Evolutionary conservation across 805 yeast genomes (phyloP).

Genomic region (Ogataea neopini): DNA sequence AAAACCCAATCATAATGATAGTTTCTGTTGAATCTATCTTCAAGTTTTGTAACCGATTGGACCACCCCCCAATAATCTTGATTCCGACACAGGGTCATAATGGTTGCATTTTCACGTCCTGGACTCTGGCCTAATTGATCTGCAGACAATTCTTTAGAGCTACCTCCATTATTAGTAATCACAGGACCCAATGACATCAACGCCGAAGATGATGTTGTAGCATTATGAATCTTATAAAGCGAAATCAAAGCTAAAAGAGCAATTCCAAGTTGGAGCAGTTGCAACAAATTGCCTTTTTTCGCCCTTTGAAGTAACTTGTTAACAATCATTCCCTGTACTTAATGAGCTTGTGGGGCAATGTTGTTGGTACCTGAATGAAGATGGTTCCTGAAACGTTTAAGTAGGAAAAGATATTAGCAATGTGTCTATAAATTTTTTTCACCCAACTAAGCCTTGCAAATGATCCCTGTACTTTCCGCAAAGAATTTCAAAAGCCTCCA

Average conservation of each 20-base stretch:
- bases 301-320: slow-evolving; percentile 1
- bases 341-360: neutral
- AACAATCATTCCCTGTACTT: neutral
- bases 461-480: neutral
- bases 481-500: neutral
- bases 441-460: slow-evolving; percentile 3
- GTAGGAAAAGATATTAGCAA: neutral
- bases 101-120: slow-evolving; percentile 47
- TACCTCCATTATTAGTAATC: neutral
- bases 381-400: neutral
- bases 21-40: slow-evolving; percentile 75
- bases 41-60: slow-evolving; percentile 65
- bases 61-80: slow-evolving; percentile 58
- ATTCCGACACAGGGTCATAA: slow-evolving; percentile 70
- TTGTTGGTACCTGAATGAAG: neutral
- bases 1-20: slow-evolving; percentile 92
- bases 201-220: neutral
- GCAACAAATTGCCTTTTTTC: neutral
- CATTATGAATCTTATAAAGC: slow-evolving; percentile 1
- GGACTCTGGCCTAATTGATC: neutral
- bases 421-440: neutral
- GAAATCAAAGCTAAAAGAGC: neutral
- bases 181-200: neutral
- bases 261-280: neutral
- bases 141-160: neutral